Conservation (phyloP, 1,139 yeast species). For the Suhomyces anneliseae region DNA sequence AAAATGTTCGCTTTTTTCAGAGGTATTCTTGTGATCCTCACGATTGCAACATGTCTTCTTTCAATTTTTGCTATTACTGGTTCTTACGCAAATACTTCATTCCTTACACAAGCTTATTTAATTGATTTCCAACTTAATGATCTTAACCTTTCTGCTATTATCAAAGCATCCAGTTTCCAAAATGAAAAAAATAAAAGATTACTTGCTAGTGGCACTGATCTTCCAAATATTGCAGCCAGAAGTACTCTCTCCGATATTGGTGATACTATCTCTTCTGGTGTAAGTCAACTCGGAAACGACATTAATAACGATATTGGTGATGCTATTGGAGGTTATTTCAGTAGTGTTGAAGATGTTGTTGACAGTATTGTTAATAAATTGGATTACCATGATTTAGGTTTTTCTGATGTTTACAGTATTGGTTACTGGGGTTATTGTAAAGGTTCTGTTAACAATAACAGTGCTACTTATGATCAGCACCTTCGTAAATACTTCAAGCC, state of each 20-base stretch:
- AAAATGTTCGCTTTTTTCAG: conserved; percentile 37
- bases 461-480: conserved; percentile 11
- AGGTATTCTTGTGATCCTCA: conserved; percentile 33
- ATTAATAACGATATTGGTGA: background rate
- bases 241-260: conserved; percentile 5
- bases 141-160: conserved; percentile 33
- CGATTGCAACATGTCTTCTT: conserved; percentile 36
- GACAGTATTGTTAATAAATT: conserved; percentile 15
- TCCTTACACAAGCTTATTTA: conserved; percentile 39
- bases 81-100: conserved; percentile 36
- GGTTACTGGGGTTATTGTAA: conserved; percentile 77
- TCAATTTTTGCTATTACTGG: conserved; percentile 45
- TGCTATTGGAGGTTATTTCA: conserved; percentile 31
- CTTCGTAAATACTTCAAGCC: conserved; percentile 19
- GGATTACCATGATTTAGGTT: conserved; percentile 39
- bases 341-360: conserved; percentile 45
- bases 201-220: conserved; percentile 1
- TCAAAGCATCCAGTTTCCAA: conserved; percentile 19
- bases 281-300: background rate
- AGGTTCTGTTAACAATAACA: conserved; percentile 36
- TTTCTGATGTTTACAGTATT: conserved; percentile 61
- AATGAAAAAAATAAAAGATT: conserved; percentile 11
- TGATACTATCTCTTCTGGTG: conserved; percentile 1
- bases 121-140: conserved; percentile 38
- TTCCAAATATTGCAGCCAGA: background rate